These are phyloP conservation scores for Phytophthora chlamydospora DNA, from an alignment of 352 stramenopile genomes.

Conservation along the genomic window DNA sequence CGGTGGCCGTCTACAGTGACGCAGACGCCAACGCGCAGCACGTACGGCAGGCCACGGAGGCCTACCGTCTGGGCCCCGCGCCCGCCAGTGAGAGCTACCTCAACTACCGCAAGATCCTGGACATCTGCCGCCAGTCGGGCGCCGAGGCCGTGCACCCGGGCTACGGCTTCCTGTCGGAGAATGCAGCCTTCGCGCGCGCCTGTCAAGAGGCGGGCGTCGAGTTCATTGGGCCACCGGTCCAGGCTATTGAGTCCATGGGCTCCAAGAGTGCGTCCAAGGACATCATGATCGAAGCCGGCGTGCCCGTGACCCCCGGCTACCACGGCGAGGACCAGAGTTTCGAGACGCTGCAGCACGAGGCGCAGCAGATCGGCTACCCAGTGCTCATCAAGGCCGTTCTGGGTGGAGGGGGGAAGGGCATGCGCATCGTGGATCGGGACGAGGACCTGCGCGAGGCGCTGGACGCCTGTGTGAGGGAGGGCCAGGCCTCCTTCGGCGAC, in stretches of 20 bases:
- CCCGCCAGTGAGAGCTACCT: slow-evolving; percentile 81
- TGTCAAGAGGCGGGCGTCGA: slow-evolving; percentile 78
- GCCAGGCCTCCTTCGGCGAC: slow-evolving; percentile 90
- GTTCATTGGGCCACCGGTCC: slow-evolving; percentile 90
- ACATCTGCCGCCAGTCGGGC: slow-evolving; percentile 63
- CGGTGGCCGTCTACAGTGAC: slow-evolving; percentile 92
- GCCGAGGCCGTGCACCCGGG: slow-evolving; percentile 89
- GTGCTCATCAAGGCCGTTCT: slow-evolving; percentile 94
- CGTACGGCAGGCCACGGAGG: slow-evolving; percentile 77
- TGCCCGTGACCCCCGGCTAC: slow-evolving; percentile 91
- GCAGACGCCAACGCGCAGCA: slow-evolving; percentile 82
- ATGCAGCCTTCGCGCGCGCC: slow-evolving; percentile 72
- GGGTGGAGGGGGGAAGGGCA: slow-evolving; percentile 92
- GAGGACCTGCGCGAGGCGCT: slow-evolving; percentile 83
- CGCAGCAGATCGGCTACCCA: slow-evolving; percentile 90
- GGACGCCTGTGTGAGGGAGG: slow-evolving; percentile 88
- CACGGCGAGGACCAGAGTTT: slow-evolving; percentile 90
- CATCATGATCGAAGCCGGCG: slow-evolving; percentile 89
- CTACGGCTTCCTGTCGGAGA: slow-evolving; percentile 93
- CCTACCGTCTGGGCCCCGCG: slow-evolving; percentile 71
- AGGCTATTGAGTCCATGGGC: slow-evolving; percentile 92
- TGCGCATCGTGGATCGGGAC: slow-evolving; percentile 89
- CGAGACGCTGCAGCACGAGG: slow-evolving; percentile 75
- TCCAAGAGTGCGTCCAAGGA: slow-evolving; percentile 93
- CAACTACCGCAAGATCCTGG: slow-evolving; percentile 78